Evolutionary conservation across 2,329 filamentous ascomycete genomes (phyloP).

Genomic region (Colletotrichum tabaci): DNA sequence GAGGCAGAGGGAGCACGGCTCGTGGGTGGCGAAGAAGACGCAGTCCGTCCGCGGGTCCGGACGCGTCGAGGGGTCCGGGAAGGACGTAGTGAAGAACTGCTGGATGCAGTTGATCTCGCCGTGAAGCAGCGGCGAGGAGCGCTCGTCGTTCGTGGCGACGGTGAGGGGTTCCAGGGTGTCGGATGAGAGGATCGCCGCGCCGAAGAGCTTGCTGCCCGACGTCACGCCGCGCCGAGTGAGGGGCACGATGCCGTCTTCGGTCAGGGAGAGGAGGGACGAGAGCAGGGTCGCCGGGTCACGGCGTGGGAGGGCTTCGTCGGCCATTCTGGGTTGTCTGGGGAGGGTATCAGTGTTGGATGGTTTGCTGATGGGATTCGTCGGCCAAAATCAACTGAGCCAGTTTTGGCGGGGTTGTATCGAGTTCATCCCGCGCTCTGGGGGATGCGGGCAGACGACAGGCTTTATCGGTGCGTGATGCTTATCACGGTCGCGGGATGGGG

Average conservation of each 20-base stretch:
- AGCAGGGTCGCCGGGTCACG: constrained; percentile 50
- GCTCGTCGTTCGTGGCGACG: constrained; percentile 70
- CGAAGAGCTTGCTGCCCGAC: constrained; percentile 70
- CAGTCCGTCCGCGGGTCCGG: constrained; percentile 61
- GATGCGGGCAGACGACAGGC: not conserved
- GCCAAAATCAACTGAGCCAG: not conserved
- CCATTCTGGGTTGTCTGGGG: constrained; percentile 35
- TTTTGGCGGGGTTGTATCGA: not conserved
- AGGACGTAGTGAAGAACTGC: constrained; percentile 63
- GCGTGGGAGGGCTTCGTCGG: constrained; percentile 28
- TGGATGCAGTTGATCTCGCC: constrained; percentile 75
- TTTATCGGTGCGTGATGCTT: constrained; percentile 37
- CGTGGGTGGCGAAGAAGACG: constrained; percentile 72
- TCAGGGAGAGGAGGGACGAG: constrained; percentile 56
- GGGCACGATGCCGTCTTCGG: constrained; percentile 65
- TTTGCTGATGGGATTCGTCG: not conserved
- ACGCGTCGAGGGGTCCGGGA: constrained; percentile 53
- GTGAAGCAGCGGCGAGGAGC: constrained; percentile 68
- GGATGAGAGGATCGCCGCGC: constrained; percentile 67
- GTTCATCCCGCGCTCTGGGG: not conserved
- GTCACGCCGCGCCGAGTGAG: constrained; percentile 65
- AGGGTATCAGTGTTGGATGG: not conserved
- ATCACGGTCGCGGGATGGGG: constrained; percentile 35
- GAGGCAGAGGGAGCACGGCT: constrained; percentile 71
- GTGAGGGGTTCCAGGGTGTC: constrained; percentile 59